Percentiles rank a stretch among this genome's conserved stretches.
Conservation (phyloP, 2,329 filamentous ascomycete genomes). For the Phialophora verrucosa region DNA sequence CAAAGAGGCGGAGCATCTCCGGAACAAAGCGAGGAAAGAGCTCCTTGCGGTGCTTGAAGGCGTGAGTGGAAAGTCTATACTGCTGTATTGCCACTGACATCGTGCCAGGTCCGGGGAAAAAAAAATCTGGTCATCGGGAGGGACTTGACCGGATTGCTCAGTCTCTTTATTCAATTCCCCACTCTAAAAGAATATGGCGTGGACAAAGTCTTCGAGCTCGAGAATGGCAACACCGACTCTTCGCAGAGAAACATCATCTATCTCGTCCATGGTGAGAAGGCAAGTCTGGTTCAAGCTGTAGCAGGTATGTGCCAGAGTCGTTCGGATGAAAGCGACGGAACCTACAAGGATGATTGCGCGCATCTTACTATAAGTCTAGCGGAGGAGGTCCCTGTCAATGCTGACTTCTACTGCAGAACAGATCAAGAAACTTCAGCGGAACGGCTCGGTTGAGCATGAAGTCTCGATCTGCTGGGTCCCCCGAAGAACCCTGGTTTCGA, state of each 20-base stretch:
- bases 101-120: slow-evolving; percentile 85
- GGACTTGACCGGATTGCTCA: slow-evolving; percentile 84
- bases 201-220: slow-evolving; percentile 94
- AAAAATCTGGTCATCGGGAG: slow-evolving; percentile 97
- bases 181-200: slow-evolving; percentile 96
- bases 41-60: slow-evolving; percentile 89
- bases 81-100: slow-evolving; percentile 41
- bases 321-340: slow-evolving; percentile 36
- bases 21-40: slow-evolving; percentile 75
- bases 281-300: slow-evolving; percentile 80
- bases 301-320: slow-evolving; percentile 71
- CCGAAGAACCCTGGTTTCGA: slow-evolving; percentile 85
- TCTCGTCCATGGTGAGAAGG: slow-evolving; percentile 86
- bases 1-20: slow-evolving; percentile 54
- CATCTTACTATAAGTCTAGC: slow-evolving; percentile 36
- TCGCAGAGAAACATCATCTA: slow-evolving; percentile 96
- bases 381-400: not conserved
- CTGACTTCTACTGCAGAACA: slow-evolving; percentile 67
- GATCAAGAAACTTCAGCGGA: slow-evolving; percentile 85
- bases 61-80: slow-evolving; percentile 67
- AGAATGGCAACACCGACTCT: slow-evolving; percentile 93
- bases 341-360: slow-evolving; percentile 30
- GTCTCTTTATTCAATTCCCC: slow-evolving; percentile 91
- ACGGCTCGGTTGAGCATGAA: slow-evolving; percentile 89
- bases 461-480: slow-evolving; percentile 98